Evolutionary conservation across 2,329 filamentous ascomycete species (phyloP).

Genomic region (Alternaria metachromatica): DNA sequence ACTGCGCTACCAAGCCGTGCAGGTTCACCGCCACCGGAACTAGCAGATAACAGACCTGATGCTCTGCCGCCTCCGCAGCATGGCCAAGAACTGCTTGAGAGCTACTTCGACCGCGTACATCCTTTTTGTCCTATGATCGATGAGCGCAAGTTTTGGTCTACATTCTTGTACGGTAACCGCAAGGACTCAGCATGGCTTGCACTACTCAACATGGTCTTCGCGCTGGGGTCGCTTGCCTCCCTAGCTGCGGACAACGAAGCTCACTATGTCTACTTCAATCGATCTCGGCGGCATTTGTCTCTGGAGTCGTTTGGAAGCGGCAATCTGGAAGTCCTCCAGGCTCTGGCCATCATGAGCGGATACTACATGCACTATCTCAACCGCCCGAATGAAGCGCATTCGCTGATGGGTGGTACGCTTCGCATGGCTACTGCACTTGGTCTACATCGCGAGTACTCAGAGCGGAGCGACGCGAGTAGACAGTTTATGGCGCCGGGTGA

Average conservation of each 20-base stretch:
- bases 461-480: constrained; percentile 31
- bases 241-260: constrained; percentile 68
- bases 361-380: constrained; percentile 82
- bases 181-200: constrained; percentile 74
- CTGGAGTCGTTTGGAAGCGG: constrained; percentile 73
- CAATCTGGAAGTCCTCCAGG: constrained; percentile 75
- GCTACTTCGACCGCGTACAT: constrained; percentile 78
- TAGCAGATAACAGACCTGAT: constrained; percentile 41
- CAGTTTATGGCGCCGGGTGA: constrained; percentile 32
- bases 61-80: constrained; percentile 66
- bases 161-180: constrained; percentile 67
- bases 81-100: constrained; percentile 72
- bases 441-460: constrained; percentile 69
- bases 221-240: constrained; percentile 74
- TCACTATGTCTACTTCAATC: constrained; percentile 73
- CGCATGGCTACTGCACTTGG: constrained; percentile 78
- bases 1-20: constrained; percentile 47
- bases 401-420: constrained; percentile 72
- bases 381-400: constrained; percentile 77
- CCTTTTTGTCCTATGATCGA: constrained; percentile 77
- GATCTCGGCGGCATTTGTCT: constrained; percentile 70
- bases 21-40: constrained; percentile 45
- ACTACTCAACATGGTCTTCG: constrained; percentile 77
- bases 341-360: constrained; percentile 73
- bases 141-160: constrained; percentile 71